Conservation (phyloP, 225 moss, liverwort and hornwort genomes). For the Lunularia cruciata region DNA sequence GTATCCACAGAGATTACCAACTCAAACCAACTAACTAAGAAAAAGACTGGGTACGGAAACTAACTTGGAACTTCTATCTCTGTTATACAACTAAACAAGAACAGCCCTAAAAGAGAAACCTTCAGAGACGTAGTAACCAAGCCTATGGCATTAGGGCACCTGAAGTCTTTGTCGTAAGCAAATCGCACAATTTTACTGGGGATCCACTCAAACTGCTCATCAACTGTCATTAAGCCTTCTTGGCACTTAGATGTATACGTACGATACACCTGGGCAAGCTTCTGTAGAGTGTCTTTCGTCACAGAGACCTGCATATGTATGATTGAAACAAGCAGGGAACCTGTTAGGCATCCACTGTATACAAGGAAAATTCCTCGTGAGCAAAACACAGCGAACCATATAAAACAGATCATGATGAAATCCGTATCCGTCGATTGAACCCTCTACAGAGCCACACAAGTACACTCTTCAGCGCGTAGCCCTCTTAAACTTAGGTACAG, state of each 20-base stretch:
- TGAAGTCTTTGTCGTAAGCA: conserved; percentile 79
- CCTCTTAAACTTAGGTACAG: no score
- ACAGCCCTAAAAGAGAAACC: no score
- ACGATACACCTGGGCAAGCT: conserved; percentile 73
- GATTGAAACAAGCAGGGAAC: no score
- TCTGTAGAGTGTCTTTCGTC: conserved; percentile 68
- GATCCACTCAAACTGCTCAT: conserved; percentile 97
- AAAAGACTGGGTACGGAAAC: not conserved
- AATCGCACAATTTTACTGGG: conserved; percentile 85
- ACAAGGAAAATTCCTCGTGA: no score
- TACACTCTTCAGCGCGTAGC: no score
- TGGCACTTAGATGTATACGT: conserved; percentile 69
- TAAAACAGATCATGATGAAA: no score
- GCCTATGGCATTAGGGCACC: conserved; percentile 12
- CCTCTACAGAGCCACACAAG: no score
- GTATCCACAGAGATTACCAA: not conserved
- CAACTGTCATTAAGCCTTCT: conserved; percentile 53
- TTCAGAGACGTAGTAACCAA: not conserved
- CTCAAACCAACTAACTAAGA: not conserved
- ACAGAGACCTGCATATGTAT: conserved; percentile 59
- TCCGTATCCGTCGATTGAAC: no score
- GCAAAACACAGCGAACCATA: no score
- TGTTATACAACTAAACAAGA: not conserved
- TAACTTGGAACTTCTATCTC: no score
- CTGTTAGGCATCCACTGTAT: no score